These are phyloP conservation scores for Nephelium lappaceum DNA, from an alignment of 345 rosid species.

Conservation along the genomic window DNA sequence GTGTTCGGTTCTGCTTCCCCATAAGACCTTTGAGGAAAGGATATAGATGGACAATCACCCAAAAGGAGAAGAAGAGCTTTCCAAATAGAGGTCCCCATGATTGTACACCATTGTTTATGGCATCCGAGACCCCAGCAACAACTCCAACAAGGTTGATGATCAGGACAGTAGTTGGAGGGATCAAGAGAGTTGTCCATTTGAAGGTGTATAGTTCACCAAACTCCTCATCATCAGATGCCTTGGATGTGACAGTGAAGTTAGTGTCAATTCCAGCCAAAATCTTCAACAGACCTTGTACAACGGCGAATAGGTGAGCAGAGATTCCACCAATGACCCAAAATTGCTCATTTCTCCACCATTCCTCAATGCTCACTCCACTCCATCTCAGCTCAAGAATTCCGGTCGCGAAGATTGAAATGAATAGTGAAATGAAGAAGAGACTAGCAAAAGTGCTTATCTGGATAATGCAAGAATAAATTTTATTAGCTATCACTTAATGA, in stretches of 20 bases:
- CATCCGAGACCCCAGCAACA: slow-evolving; percentile 94
- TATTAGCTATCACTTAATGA: neutral
- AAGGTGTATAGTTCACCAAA: slow-evolving; percentile 86
- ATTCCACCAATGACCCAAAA: slow-evolving; percentile 98
- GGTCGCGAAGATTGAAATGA: slow-evolving; percentile 76
- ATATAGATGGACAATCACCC: slow-evolving; percentile 97
- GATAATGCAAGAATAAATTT: slow-evolving; percentile 13
- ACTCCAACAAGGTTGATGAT: slow-evolving; percentile 92
- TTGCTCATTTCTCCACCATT: slow-evolving; percentile 99
- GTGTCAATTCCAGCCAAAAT: slow-evolving; percentile 92
- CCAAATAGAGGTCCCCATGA: slow-evolving; percentile 96
- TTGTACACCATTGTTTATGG: slow-evolving; percentile 88
- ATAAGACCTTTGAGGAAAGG: slow-evolving; percentile 98
- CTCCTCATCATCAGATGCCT: slow-evolving; percentile 82
- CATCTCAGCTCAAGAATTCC: slow-evolving; percentile 90
- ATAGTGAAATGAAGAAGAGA: slow-evolving; percentile 84
- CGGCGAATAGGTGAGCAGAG: slow-evolving; percentile 94
- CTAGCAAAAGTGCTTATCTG: slow-evolving; percentile 97
- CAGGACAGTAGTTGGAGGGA: slow-evolving; percentile 94
- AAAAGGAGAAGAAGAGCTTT: slow-evolving; percentile 90
- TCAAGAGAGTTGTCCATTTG: slow-evolving; percentile 93
- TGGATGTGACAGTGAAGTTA: slow-evolving; percentile 94
- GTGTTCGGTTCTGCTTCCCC: slow-evolving; percentile 97
- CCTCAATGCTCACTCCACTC: slow-evolving; percentile 99
- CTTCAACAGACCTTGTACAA: slow-evolving; percentile 84